A percentile compares a stretch with the other conserved stretches of the same genome.
phyloP scores from a whole-genome alignment of 208 protist species.

The Leishmania gerbilli region DNA sequence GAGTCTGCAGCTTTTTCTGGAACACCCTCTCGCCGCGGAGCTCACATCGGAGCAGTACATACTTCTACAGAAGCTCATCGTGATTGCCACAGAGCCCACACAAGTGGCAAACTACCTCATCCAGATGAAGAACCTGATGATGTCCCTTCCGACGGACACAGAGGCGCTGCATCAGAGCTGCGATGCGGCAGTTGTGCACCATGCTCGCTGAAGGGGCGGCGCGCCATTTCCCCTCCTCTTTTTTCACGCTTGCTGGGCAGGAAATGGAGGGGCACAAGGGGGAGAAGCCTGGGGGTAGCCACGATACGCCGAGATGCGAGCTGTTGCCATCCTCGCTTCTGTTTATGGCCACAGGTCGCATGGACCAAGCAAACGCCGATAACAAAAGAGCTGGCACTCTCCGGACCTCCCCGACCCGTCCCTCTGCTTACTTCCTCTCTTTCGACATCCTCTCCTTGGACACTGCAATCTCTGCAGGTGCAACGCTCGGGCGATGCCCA shows the following conservation, averaged over 20 bases:
- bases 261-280: not conserved
- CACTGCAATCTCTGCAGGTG: not conserved
- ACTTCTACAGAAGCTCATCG: conserved; percentile 59
- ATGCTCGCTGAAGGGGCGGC: conserved; percentile 1
- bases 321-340: not conserved
- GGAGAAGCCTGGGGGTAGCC: not conserved
- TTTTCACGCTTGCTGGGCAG: not conserved
- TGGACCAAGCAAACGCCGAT: not conserved
- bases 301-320: not conserved
- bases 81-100: conserved; percentile 59
- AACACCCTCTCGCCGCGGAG: conserved; percentile 45
- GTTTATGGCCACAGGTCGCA: not conserved
- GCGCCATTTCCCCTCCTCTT: too few relatives aligned
- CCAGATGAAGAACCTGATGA: conserved; percentile 73
- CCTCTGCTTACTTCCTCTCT: not conserved
- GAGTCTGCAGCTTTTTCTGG: conserved; percentile 53
- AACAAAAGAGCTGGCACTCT: not conserved
- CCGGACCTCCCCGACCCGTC: not conserved
- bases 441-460: not conserved
- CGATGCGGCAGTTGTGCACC: conserved; percentile 38
- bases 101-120: conserved; percentile 78
- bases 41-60: conserved; percentile 62
- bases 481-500: not conserved
- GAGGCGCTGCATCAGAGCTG: conserved; percentile 45
- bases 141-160: conserved; percentile 51